phyloP scores from a whole-genome alignment of 2,329 filamentous ascomycete genomes.

The Cytospora leucostoma region DNA sequence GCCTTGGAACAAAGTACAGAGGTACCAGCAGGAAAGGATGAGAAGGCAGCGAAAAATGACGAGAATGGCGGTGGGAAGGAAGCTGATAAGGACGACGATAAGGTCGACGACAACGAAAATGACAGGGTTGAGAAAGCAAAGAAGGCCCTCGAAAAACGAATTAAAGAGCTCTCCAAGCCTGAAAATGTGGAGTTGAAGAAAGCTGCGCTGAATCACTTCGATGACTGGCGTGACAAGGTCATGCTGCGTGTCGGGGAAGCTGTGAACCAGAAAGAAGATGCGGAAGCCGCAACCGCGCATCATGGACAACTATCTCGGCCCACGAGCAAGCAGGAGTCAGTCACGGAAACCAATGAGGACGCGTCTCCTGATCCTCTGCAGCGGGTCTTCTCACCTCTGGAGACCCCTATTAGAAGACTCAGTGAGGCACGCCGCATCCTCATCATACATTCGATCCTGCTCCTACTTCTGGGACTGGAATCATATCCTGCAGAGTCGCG shows the following conservation, averaged over 20 bases:
- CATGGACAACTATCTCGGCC: constrained; percentile 50
- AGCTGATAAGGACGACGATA: background rate
- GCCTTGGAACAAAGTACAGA: background rate
- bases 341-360: constrained; percentile 38
- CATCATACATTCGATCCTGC: constrained; percentile 55
- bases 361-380: constrained; percentile 47
- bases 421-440: constrained; percentile 23
- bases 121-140: constrained; percentile 13
- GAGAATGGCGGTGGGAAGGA: constrained; percentile 3
- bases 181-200: constrained; percentile 42
- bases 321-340: constrained; percentile 44
- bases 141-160: constrained; percentile 23
- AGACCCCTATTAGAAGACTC: constrained; percentile 57
- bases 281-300: constrained; percentile 46
- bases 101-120: constrained; percentile 21
- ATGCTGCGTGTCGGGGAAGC: constrained; percentile 71
- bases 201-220: constrained; percentile 68
- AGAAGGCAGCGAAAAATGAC: background rate
- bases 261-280: constrained; percentile 49
- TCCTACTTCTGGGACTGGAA: constrained; percentile 71
- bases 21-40: background rate
- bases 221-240: constrained; percentile 75
- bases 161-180: constrained; percentile 31
- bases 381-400: constrained; percentile 54
- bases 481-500: constrained; percentile 76